A percentile compares a stretch with the other conserved stretches of the same genome.
Conservation (phyloP, 129 eudicot genomes). For the Escallonia herrerae region DNA sequence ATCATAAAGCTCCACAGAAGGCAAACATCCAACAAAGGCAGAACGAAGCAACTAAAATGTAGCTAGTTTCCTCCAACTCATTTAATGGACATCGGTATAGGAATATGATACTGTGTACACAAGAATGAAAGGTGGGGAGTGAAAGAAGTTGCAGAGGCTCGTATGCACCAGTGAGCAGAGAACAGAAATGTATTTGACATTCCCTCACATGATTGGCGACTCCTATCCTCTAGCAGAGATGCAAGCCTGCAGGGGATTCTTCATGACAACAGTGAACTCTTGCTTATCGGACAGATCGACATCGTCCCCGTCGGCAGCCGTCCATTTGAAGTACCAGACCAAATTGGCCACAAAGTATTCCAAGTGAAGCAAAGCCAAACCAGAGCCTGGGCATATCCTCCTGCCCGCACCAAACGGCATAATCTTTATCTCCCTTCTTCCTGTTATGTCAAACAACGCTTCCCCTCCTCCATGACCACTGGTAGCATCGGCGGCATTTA, state of each 20-base stretch:
- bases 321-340: slow-evolving; percentile 47
- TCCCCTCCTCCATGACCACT: not conserved
- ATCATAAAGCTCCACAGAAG: too few relatives aligned
- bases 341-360: slow-evolving; percentile 62
- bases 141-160: too few relatives aligned
- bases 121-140: too few relatives aligned
- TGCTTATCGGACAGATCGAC: slow-evolving; percentile 36
- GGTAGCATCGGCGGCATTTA: not conserved
- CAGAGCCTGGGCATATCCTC: slow-evolving; percentile 49
- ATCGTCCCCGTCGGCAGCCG: slow-evolving; percentile 8
- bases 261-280: slow-evolving; percentile 42
- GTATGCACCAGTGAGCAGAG: too few relatives aligned
- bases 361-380: slow-evolving; percentile 51
- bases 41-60: too few relatives aligned
- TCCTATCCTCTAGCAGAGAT: slow-evolving; percentile 18
- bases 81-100: too few relatives aligned
- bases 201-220: too few relatives aligned
- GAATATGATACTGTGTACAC: too few relatives aligned
- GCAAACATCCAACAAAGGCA: too few relatives aligned
- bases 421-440: slow-evolving; percentile 57
- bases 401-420: slow-evolving; percentile 79
- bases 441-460: slow-evolving; percentile 42
- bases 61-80: too few relatives aligned
- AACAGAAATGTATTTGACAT: too few relatives aligned
- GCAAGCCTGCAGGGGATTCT: slow-evolving; percentile 29